Base-by-base conservation (phyloP, 495 filamentous ascomycete species). In the Aspergillus indologenus region DNA sequence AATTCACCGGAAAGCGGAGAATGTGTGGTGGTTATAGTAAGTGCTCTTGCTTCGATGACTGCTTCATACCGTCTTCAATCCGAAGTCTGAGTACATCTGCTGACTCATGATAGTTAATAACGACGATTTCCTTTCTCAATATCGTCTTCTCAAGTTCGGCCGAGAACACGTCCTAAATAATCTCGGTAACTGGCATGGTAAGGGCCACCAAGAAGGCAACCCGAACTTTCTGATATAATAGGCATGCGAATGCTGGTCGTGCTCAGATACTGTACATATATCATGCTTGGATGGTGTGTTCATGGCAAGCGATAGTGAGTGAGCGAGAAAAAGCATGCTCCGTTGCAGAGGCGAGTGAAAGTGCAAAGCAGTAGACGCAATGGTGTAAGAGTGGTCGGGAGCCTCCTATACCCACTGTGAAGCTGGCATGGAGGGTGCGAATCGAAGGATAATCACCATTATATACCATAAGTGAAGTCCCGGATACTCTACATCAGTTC, bases 1-100 rank as follows among this genome's bases (percentile, higher is more conserved):
- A 83, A 15, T 98, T 96, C 65, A 87, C 83, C 8, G 93, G 93
- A 18, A 87, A 87, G 65, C 78, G 93, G 62, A 85, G 91, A 62
- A 88, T 98, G 71, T 95, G 90, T 69, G 93, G 93, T 59, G 93
- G 81, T 18, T 96, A 96, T 68, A 86, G 89, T 92, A 74, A 75
- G 87, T 85, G 53, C 21, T 18, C 29, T 18, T 21, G 6, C 1
- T 14, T 24, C 19, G 15, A 44, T 23, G 20, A n/a, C 34, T 24
- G 21, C 5, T 11, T 29, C 14, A 15, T 8, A 15, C n/a, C 9
- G 14, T 45, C 6, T 22, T 29, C 3, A 26, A 9, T 12, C 21
- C 11, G 20, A 1, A 9, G 40, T 22, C 44, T 34, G 54, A 65
- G 40, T 65, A 57, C 56, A 29, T 70, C 63, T 66, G 17, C 65